These are phyloP conservation scores for Colletotrichum australisinense DNA, from an alignment of 2,329 filamentous ascomycete species.

Conservation along the genomic window DNA sequence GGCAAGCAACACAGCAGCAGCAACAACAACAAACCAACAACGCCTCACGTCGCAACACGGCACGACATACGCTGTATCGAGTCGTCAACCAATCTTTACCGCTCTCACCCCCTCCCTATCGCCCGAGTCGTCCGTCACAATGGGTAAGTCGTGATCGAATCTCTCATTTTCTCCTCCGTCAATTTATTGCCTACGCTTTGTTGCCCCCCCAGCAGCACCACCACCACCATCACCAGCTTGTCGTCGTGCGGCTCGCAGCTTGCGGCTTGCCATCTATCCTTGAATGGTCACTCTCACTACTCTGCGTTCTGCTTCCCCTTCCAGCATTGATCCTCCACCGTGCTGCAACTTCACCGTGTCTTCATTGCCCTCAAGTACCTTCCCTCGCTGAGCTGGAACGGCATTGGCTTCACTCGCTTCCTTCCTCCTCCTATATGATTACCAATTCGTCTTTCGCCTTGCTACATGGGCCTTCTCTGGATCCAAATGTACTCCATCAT, in stretches of 20 bases:
- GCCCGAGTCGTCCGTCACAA: neutral
- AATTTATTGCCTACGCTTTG: neutral
- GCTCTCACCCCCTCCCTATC: neutral
- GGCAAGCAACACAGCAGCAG: slow-evolving; percentile 11
- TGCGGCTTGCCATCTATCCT: neutral
- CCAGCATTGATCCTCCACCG: neutral
- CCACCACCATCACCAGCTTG: neutral
- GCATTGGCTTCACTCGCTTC: neutral
- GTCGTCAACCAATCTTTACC: neutral
- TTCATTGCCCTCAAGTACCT: neutral
- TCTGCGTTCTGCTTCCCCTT: neutral
- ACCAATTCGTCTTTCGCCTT: neutral
- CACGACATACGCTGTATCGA: neutral
- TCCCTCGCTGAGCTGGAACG: neutral
- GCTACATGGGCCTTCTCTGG: neutral
- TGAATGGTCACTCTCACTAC: neutral
- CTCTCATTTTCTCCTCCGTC: neutral
- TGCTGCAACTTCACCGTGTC: neutral
- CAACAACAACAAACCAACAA: neutral
- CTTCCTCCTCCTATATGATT: neutral
- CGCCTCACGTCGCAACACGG: slow-evolving; percentile 2
- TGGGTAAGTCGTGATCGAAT: slow-evolving; percentile 3
- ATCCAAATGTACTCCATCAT: neutral
- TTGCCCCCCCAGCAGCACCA: neutral
- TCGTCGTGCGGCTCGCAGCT: neutral